These are phyloP conservation scores for Pseudogymnoascus sp. DNA, from an alignment of 2,329 filamentous ascomycete species.

Conservation along the genomic window DNA sequence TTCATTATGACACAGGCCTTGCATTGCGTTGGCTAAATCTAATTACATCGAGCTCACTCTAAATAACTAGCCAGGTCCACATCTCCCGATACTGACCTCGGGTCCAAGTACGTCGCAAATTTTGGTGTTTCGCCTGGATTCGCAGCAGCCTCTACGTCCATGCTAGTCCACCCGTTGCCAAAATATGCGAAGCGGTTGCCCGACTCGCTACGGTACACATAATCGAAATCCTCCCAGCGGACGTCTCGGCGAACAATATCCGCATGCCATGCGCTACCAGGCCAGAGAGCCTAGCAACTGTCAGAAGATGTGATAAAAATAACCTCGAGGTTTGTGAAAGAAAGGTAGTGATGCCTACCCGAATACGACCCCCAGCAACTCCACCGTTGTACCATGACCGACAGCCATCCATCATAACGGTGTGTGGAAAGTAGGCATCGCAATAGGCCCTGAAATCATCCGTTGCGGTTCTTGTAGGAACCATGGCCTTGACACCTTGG, in stretches of 20 bases:
- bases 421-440: conserved; percentile 44
- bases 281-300: conserved; percentile 31
- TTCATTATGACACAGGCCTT: too few relatives aligned
- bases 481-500: conserved; percentile 39
- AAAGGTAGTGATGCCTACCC: conserved; percentile 31
- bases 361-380: conserved; percentile 50
- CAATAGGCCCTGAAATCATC: conserved; percentile 54
- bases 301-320: too few relatives aligned
- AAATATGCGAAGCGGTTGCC: conserved; percentile 34
- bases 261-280: conserved; percentile 53
- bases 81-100: too few relatives aligned
- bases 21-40: too few relatives aligned
- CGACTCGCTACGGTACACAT: conserved; percentile 17
- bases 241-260: conserved; percentile 46
- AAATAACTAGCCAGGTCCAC: too few relatives aligned
- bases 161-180: conserved; percentile 7
- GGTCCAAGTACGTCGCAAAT: too few relatives aligned
- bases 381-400: conserved; percentile 64
- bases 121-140: too few relatives aligned
- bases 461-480: conserved; percentile 35
- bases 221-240: conserved; percentile 49
- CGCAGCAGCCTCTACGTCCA: too few relatives aligned
- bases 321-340: too few relatives aligned
- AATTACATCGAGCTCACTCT: too few relatives aligned
- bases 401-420: conserved; percentile 51